A percentile compares a stretch with the other conserved stretches of the same genome.
Conservation (phyloP, 305 asterid species). For the Fraxinus ornus region DNA sequence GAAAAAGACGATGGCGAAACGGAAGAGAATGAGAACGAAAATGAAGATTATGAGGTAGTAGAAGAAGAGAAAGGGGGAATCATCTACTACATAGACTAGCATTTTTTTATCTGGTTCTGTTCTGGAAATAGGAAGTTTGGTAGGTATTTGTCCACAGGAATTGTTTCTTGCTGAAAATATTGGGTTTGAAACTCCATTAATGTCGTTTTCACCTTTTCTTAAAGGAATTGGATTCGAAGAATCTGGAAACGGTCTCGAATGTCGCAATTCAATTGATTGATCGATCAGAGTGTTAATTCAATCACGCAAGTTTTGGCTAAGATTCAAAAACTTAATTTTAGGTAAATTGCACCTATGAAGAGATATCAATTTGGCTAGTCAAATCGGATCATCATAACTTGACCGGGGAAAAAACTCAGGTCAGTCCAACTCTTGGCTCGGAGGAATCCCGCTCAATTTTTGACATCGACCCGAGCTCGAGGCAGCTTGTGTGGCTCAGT, state of each 20-base stretch:
- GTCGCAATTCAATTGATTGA: neutral
- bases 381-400: no score
- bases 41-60: constrained; percentile 16
- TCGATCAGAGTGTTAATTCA: no score
- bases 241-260: neutral
- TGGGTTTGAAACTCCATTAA: neutral
- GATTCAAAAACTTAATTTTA: no score
- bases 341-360: no score
- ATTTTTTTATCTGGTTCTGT: neutral
- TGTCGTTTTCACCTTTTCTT: neutral
- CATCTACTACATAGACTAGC: neutral
- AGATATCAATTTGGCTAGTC: no score
- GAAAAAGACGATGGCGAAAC: constrained; percentile 22
- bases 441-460: no score
- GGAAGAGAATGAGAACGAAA: constrained; percentile 25
- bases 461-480: no score
- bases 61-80: constrained; percentile 22
- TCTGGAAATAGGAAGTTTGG: neutral
- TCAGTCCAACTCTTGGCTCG: no score
- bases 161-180: neutral
- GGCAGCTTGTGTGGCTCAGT: no score
- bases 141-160: neutral
- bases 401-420: no score
- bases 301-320: neutral
- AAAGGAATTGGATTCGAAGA: neutral